A percentile compares a stretch with the other conserved stretches of the same genome.
Conservation (phyloP, 352 stramenopile species). For the Globisporangium iwayamae region DNA sequence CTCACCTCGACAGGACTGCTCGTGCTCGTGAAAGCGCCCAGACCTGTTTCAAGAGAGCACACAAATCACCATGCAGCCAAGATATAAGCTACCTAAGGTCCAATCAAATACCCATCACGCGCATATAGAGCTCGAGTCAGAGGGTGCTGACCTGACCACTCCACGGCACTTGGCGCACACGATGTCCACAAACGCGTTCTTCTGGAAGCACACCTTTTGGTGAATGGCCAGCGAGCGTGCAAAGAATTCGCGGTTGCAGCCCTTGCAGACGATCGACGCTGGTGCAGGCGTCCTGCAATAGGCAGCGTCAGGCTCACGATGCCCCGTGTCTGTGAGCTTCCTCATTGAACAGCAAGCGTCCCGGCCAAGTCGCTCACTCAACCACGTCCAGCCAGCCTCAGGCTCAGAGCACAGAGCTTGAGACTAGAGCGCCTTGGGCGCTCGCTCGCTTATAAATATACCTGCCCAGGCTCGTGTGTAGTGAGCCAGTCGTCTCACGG, state of each 20-base stretch:
- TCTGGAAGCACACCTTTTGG: conserved; percentile 66
- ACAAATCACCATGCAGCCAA: neutral
- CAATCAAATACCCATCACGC: neutral
- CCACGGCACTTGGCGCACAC: conserved; percentile 36
- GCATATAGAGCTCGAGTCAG: too few species aligned
- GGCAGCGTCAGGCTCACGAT: neutral
- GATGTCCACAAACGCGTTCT: conserved; percentile 53
- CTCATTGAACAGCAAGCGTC: neutral
- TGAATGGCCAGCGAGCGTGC: conserved; percentile 60
- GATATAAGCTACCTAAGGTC: neutral
- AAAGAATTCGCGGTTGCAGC: conserved; percentile 59
- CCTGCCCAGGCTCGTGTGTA: too few species aligned
- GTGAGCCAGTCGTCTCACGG: too few species aligned
- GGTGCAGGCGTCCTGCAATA: conserved; percentile 18
- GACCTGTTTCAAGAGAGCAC: conserved; percentile 18
- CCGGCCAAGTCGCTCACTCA: too few species aligned
- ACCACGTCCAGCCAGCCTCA: too few species aligned
- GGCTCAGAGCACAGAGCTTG: too few species aligned
- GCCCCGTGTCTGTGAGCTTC: neutral
- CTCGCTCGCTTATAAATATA: too few species aligned
- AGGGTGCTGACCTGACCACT: conserved; percentile 22
- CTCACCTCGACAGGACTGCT: conserved; percentile 17
- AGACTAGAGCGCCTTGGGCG: too few species aligned
- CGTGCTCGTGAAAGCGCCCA: conserved; percentile 23
- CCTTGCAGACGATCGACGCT: conserved; percentile 31